Percentiles rank a stretch among this genome's conserved stretches.
Evolutionary conservation across 1,284 basidiomycete species (phyloP).

Genomic region (Vanrija pseudolonga): DNA sequence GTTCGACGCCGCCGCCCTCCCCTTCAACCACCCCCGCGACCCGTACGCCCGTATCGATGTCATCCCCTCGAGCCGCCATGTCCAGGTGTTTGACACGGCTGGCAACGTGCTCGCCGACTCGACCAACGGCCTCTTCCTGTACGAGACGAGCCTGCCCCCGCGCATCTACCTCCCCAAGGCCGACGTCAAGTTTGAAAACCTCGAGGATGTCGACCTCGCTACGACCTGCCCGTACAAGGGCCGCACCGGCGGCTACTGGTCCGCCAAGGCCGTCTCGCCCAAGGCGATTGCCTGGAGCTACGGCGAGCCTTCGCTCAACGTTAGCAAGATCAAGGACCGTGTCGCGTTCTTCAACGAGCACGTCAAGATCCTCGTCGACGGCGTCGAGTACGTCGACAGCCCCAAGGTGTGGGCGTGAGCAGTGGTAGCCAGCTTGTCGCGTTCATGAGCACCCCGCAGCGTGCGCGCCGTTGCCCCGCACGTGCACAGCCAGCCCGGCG

Average conservation of each 20-base stretch:
- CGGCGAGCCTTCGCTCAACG: neutral
- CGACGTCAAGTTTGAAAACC: constrained; percentile 3
- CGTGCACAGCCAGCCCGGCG: too few relatives aligned
- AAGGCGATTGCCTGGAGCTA: constrained; percentile 9
- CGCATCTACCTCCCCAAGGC: constrained; percentile 8
- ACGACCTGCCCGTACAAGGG: constrained; percentile 16
- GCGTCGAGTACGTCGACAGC: neutral
- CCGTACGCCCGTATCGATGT: neutral
- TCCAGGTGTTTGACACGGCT: neutral
- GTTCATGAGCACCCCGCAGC: too few relatives aligned
- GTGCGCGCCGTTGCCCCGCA: too few relatives aligned
- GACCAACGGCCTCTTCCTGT: neutral
- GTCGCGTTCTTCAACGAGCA: constrained; percentile 9
- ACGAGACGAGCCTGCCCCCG: constrained; percentile 6
- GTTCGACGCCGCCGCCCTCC: neutral
- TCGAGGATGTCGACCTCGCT: neutral
- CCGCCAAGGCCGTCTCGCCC: neutral
- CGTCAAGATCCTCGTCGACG: constrained; percentile 8
- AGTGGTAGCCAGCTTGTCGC: too few relatives aligned
- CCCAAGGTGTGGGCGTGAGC: neutral
- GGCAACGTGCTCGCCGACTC: constrained; percentile 1
- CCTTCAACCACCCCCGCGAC: neutral
- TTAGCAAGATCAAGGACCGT: constrained; percentile 1
- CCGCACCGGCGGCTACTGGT: constrained; percentile 8
- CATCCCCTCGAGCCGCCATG: neutral